Conservation (phyloP, 306 rosid species). For the Ceratonia siliqua region DNA sequence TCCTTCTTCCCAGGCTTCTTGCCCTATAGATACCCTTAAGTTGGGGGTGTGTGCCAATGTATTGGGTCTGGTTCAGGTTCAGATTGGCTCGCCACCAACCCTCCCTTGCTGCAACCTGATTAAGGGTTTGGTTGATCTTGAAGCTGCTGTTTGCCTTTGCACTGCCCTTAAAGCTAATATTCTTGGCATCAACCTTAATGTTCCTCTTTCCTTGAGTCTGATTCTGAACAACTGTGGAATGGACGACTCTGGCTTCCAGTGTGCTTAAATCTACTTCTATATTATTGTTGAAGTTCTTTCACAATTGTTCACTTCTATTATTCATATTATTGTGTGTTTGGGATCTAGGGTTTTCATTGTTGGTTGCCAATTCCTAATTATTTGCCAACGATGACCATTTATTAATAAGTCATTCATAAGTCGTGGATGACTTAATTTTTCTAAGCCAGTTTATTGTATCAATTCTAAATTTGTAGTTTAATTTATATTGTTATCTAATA, state of each 20-base stretch:
- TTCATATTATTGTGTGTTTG: too few relatives aligned
- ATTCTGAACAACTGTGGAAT: constrained; percentile 41
- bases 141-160: constrained; percentile 51
- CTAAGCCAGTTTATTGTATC: too few relatives aligned
- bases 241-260: not conserved
- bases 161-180: constrained; percentile 40
- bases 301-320: too few relatives aligned
- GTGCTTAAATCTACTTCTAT: too few relatives aligned
- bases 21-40: constrained; percentile 41
- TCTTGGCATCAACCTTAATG: constrained; percentile 36
- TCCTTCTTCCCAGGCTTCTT: not conserved
- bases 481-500: too few relatives aligned
- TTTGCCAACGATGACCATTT: too few relatives aligned
- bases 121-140: constrained; percentile 38
- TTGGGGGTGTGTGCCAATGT: constrained; percentile 41
- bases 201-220: constrained; percentile 29
- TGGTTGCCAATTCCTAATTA: too few relatives aligned
- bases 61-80: constrained; percentile 28
- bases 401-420: too few relatives aligned
- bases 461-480: too few relatives aligned
- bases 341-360: too few relatives aligned
- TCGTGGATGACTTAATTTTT: too few relatives aligned
- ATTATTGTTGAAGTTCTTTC: too few relatives aligned
- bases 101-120: constrained; percentile 42
- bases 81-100: constrained; percentile 36